phyloP scores from a whole-genome alignment of 2,329 filamentous ascomycete species.

The Diaporthe batatas region DNA sequence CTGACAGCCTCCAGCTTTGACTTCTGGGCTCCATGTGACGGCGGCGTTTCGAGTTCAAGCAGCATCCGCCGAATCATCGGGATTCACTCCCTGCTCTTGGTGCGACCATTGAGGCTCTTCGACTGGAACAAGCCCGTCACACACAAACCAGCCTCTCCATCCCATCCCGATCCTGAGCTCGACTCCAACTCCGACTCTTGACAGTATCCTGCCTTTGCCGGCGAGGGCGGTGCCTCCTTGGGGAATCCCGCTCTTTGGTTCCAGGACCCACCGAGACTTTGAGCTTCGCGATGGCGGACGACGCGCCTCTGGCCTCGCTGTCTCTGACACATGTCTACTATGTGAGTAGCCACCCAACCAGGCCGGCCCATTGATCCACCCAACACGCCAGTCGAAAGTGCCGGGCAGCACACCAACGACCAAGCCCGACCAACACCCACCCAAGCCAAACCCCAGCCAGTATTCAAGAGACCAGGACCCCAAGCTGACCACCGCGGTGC shows the following conservation, averaged over 20 bases:
- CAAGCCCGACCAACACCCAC: not conserved
- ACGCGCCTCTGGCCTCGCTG: constrained; percentile 82
- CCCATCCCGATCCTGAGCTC: not conserved
- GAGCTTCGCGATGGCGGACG: constrained; percentile 54
- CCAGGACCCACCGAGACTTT: not conserved
- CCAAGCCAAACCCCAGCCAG: not conserved
- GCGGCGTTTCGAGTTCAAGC: constrained; percentile 2
- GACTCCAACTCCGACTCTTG: constrained; percentile 20
- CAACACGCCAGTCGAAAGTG: not conserved
- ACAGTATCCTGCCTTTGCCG: constrained; percentile 9
- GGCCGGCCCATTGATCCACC: not conserved
- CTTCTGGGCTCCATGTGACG: constrained; percentile 5
- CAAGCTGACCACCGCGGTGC: constrained; percentile 28
- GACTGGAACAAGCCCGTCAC: constrained; percentile 23
- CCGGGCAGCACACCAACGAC: not conserved
- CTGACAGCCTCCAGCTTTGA: not conserved
- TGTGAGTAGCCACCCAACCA: constrained; percentile 64
- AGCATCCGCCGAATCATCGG: not conserved
- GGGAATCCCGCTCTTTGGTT: constrained; percentile 3
- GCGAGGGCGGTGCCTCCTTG: constrained; percentile 29
- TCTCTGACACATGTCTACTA: constrained; percentile 98
- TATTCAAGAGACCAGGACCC: not conserved
- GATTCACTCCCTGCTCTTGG: constrained; percentile 9
- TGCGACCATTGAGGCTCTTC: constrained; percentile 23
- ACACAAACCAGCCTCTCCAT: not conserved